Evolutionary conservation across 192 early-diverging fungal genomes (phyloP), one percentile per base, ranked within the genome.

Genomic region (Coemansia umbellata): DNA sequence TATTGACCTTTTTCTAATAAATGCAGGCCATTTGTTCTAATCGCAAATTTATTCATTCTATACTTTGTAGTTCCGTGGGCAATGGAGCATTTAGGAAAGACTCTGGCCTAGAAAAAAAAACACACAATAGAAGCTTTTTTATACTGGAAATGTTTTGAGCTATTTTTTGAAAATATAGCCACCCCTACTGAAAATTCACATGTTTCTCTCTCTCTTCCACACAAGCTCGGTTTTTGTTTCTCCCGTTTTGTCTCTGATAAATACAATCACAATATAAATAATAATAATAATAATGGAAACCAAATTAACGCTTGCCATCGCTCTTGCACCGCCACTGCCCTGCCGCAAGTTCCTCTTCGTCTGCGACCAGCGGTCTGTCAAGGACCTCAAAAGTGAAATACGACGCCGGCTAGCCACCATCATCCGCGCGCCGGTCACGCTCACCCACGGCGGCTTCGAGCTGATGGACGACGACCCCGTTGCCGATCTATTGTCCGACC

Each of bases 1-100:
- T 13, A 49, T 13, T 31, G 2, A 31, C 9, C 30, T 23, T 28
- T 33, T 18, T 35, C 8, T 15, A 41, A 9, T 10, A 27, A 22
- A 37, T 14, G 27, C 35, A 18, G 3, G 8, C 33, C 21, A 14
- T 24, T 4, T 37, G 11, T 51, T 51, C 0, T 44, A 14, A 5
- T 22, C 23, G 23, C n/a, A 35, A 35, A 9, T 35, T 3, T 35
- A 28, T 15, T 45, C 22, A 27, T 21, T 27, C 30, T 22, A 28
- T 42, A 13, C 19, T 24, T n/a, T 54, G 41, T 74, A 74, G 72
- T 75, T 24, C 72, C 72, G 9, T 75, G 72, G 72, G 72, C 72
- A 0, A 24, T 75, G 5, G 72, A 75, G 66, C 72, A 75, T 24
- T 49, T 75, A 4, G 72, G 69, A 45, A 75, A 75, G 57, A 19